phyloP scores from a whole-genome alignment of 148 eudicot genomes.

The Oxyria digyna region DNA sequence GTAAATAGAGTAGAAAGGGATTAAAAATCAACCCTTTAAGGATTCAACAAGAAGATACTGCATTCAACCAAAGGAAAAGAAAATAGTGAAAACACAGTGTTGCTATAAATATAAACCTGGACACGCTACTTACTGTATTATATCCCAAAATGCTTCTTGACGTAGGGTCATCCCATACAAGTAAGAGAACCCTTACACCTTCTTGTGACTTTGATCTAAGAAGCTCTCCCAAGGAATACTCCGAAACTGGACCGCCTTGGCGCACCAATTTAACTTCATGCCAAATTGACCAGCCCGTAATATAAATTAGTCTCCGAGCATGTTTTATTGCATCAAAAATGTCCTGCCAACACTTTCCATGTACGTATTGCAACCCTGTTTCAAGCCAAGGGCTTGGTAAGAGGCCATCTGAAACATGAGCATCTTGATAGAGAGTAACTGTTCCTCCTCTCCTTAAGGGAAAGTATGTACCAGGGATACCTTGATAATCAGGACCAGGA shows the following conservation, averaged over 20 bases:
- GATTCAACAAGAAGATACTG: too few species aligned
- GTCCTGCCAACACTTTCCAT: constrained; percentile 83
- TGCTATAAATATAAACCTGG: not conserved
- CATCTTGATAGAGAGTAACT: constrained; percentile 87
- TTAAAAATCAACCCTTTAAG: not conserved
- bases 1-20: not conserved
- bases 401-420: constrained; percentile 52
- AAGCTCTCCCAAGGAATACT: constrained; percentile 50
- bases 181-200: constrained; percentile 81
- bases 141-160: constrained; percentile 47
- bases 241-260: constrained; percentile 21
- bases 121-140: constrained; percentile 33
- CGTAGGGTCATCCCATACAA: constrained; percentile 92
- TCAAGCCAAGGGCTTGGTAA: constrained; percentile 61
- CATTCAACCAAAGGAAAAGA: not conserved
- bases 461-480: constrained; percentile 78
- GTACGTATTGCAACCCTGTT: constrained; percentile 28
- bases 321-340: constrained; percentile 52
- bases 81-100: not conserved
- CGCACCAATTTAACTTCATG: constrained; percentile 60
- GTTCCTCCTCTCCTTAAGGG: constrained; percentile 67
- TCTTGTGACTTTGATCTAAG: constrained; percentile 70
- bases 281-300: constrained; percentile 88
- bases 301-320: constrained; percentile 66
- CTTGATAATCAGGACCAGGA: constrained; percentile 35